Percentiles rank a stretch among this genome's conserved stretches.
Evolutionary conservation across 2,329 filamentous ascomycete species (phyloP).

Genomic region (Trichoderma hamatum): DNA sequence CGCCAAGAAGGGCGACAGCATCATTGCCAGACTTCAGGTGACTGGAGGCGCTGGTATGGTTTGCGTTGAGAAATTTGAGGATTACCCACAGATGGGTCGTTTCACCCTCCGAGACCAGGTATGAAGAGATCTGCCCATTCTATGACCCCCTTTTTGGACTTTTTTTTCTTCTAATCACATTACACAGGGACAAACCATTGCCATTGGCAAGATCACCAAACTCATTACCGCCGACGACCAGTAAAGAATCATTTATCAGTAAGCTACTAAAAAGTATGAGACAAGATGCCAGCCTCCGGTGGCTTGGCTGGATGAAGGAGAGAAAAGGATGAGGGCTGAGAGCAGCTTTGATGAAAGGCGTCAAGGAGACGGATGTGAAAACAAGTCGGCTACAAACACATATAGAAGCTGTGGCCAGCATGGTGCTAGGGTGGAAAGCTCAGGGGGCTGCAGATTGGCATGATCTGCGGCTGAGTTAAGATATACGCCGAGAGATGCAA

Average conservation of each 20-base stretch:
- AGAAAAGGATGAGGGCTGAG: neutral
- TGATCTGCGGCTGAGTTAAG: neutral
- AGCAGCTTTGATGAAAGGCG: slow-evolving; percentile 4
- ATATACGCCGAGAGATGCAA: slow-evolving; percentile 9
- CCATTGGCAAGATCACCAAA: slow-evolving; percentile 98
- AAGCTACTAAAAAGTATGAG: neutral
- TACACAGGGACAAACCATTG: slow-evolving; percentile 91
- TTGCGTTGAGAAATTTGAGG: slow-evolving; percentile 92
- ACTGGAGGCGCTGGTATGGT: slow-evolving; percentile 83
- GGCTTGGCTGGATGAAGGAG: neutral
- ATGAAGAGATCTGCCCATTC: slow-evolving; percentile 31
- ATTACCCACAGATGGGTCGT: slow-evolving; percentile 90
- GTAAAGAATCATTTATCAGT: neutral
- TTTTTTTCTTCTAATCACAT: slow-evolving; percentile 15
- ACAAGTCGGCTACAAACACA: neutral
- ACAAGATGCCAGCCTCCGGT: neutral
- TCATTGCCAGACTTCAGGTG: slow-evolving; percentile 90
- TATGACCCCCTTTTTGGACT: neutral
- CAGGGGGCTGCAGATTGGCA: neutral
- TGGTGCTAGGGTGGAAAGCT: neutral
- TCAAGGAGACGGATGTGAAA: slow-evolving; percentile 5
- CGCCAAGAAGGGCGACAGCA: slow-evolving; percentile 77
- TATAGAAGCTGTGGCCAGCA: slow-evolving; percentile 14
- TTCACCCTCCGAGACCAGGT: slow-evolving; percentile 90
- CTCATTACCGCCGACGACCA: slow-evolving; percentile 53